Conservation (phyloP, 495 filamentous ascomycete genomes). For the Podospora australis region DNA sequence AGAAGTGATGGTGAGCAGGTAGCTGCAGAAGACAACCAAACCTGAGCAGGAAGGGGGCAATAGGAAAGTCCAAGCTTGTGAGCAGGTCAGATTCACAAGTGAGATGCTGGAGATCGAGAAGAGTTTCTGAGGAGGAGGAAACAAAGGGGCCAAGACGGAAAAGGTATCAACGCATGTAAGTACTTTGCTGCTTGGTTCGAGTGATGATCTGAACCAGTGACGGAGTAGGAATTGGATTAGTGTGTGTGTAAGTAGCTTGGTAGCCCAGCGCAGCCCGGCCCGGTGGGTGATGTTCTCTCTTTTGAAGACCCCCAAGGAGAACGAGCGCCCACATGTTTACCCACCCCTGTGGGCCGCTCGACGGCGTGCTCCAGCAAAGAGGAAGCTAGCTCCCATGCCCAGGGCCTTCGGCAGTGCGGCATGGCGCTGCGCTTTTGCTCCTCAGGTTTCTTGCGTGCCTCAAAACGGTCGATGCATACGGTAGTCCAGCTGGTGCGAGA, state of each 20-base stretch:
- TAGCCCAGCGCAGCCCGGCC: slow-evolving; percentile 17
- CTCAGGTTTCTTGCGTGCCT: slow-evolving; percentile 10
- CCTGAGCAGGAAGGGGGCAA: slow-evolving; percentile 6
- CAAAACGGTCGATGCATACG: neutral
- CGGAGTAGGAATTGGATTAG: slow-evolving; percentile 4
- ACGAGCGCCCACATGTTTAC: slow-evolving; percentile 18
- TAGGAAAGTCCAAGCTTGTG: slow-evolving; percentile 9
- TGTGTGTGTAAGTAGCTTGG: slow-evolving; percentile 5
- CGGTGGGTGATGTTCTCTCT: slow-evolving; percentile 19
- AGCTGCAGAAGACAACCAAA: neutral
- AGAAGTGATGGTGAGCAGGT: slow-evolving; percentile 4
- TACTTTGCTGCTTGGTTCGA: too few relatives aligned
- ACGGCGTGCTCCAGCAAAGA: slow-evolving; percentile 1
- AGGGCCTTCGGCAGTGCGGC: slow-evolving; percentile 31
- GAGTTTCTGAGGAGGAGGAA: neutral
- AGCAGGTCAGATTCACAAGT: too few relatives aligned
- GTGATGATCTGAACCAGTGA: too few relatives aligned
- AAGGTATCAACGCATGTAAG: too few relatives aligned
- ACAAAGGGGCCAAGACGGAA: neutral
- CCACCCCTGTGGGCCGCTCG: slow-evolving; percentile 10
- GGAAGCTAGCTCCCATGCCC: slow-evolving; percentile 10
- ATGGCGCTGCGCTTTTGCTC: slow-evolving; percentile 21
- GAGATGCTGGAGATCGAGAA: neutral
- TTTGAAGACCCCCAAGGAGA: slow-evolving; percentile 6
- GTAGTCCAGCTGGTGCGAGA: neutral